Percentiles rank a stretch among this genome's conserved stretches.
These are phyloP conservation scores for Macrotyloma uniflorum DNA, from an alignment of 306 rosid species.

Conservation along the genomic window DNA sequence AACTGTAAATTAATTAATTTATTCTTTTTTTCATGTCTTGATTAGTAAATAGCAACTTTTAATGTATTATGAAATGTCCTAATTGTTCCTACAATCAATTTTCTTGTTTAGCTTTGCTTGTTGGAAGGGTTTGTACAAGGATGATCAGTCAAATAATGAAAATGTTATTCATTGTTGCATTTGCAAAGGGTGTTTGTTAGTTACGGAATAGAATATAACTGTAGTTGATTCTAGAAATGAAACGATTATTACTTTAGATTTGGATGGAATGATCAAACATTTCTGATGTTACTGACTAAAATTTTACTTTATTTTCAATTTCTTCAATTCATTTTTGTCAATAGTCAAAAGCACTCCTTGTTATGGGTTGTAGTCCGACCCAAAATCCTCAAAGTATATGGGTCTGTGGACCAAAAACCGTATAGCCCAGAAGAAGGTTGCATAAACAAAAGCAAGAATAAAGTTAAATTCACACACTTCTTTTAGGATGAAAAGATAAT, in stretches of 20 bases:
- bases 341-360: too few species aligned
- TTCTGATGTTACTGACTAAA: neutral
- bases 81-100: neutral
- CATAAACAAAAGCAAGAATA: too few species aligned
- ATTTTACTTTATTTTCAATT: neutral
- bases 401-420: too few species aligned
- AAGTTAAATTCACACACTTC: too few species aligned
- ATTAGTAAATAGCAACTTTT: constrained; percentile 5
- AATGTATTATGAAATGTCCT: constrained; percentile 3
- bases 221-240: neutral
- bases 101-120: constrained; percentile 4
- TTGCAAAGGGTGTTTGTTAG: neutral
- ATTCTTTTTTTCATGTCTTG: neutral
- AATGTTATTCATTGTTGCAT: neutral
- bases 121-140: constrained; percentile 17
- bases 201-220: neutral
- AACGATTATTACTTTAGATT: neutral
- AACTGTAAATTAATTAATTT: constrained; percentile 54
- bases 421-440: too few species aligned
- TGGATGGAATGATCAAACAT: neutral
- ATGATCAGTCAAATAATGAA: constrained; percentile 3
- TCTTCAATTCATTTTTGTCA: neutral
- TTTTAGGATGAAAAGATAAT: too few species aligned
- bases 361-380: too few species aligned
- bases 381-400: too few species aligned